phyloP scores from a whole-genome alignment of 331 rosid genomes.

The Pyrus hybrid region DNA sequence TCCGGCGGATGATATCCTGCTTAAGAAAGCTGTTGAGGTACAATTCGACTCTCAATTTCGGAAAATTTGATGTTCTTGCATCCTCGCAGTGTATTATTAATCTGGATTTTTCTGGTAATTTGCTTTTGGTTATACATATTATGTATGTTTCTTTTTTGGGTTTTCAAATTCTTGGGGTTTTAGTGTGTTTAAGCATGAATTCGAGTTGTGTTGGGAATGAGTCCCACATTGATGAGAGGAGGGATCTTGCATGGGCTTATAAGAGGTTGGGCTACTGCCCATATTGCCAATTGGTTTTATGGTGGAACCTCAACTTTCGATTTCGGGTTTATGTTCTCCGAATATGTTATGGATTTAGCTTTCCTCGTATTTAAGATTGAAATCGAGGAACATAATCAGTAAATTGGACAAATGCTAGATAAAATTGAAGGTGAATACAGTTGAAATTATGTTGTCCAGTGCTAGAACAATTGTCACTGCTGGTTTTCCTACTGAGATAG shows the following conservation, averaged over 20 bases:
- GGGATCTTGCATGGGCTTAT: too few species aligned
- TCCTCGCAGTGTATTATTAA: not conserved
- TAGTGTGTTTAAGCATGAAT: not conserved
- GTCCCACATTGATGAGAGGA: too few species aligned
- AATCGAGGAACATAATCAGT: not conserved
- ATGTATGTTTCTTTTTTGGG: not conserved
- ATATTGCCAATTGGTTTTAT: too few species aligned
- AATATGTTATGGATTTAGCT: not conserved
- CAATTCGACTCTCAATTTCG: not conserved
- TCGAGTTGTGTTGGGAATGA: not conserved
- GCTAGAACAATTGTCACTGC: not conserved
- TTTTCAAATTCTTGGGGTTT: not conserved
- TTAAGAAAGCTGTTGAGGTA: conserved; percentile 88
- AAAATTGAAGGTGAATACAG: not conserved
- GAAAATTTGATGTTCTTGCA: not conserved
- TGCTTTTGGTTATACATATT: not conserved
- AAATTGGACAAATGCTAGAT: not conserved
- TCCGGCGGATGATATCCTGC: conserved; percentile 76
- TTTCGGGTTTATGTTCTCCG: not conserved
- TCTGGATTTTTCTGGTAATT: not conserved
- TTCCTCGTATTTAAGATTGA: not conserved
- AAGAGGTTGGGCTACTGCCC: too few species aligned
- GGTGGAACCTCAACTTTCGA: too few species aligned
- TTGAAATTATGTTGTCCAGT: not conserved
- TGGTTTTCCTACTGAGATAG: not conserved